Conservation (phyloP, 176 grass and related monocot species). For the Saccharum spontaneum region DNA sequence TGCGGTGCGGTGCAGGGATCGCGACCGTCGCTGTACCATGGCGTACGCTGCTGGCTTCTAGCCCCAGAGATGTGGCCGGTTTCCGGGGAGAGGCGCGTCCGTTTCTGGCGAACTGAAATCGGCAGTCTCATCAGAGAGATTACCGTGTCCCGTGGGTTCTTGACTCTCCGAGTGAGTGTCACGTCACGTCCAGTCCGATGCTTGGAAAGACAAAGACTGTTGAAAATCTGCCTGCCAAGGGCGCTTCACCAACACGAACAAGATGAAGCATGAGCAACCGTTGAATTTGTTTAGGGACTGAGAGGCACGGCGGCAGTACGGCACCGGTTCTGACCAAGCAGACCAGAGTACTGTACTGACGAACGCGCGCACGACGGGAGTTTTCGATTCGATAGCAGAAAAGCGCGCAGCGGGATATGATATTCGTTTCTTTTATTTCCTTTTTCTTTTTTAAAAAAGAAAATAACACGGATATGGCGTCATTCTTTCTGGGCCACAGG, state of each 20-base stretch:
- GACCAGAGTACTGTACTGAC: no score
- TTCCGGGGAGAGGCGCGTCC: background rate
- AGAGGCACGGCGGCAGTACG: no score
- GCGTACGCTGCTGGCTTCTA: background rate
- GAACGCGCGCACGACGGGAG: no score
- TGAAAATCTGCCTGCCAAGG: no score
- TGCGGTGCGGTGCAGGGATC: no score
- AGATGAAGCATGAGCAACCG: no score
- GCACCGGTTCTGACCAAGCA: no score
- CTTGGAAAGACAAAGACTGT: background rate
- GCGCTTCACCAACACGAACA: no score
- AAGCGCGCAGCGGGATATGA: background rate
- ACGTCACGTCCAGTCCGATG: background rate
- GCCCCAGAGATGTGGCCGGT: background rate
- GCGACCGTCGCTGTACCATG: background rate
- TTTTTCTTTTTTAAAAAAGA: no score
- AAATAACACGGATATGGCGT: background rate
- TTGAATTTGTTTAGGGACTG: no score
- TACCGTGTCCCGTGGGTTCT: background rate
- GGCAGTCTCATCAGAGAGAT: background rate
- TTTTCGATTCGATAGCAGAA: background rate
- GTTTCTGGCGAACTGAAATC: background rate
- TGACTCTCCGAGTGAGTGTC: background rate
- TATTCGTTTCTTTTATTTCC: no score
- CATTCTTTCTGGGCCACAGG: background rate